Base-by-base conservation (phyloP, 2,329 filamentous ascomycete species). In the Ceratocystis eucalypticola region DNA sequence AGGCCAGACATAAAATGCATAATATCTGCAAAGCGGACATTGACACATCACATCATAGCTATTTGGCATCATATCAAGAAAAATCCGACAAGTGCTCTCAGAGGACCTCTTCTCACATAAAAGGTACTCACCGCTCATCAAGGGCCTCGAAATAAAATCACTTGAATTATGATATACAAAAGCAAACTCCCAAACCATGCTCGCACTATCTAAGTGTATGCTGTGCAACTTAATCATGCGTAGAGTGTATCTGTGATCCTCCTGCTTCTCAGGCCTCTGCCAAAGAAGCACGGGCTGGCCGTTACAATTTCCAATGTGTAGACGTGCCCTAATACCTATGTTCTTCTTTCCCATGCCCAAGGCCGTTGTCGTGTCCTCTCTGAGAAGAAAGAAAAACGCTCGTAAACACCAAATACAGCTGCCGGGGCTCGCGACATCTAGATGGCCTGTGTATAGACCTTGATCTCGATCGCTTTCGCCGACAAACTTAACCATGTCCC, bases 171-270 rank as follows among this genome's bases (percentile, higher is more conserved):
- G 37, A 37, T 46, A 33, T 44, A 46, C 48, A 62, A 22, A 50
- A 33, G 45, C 64, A 59, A 61, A 53, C 20, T 41, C 25, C 53
- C 28, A 46, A 66, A 65, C 33, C n/a, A 44, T 57, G 28, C 22
- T 57, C 15, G 15, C 17, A 17, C 20, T 12, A 57, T 28, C 22
- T n/a, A 28, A 57, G 8, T 33, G 53, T 33, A 33, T 57, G 53
- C 12, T 15, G 28, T 57, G 48, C 22, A 25, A 12, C 28, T 17
- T 57, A 57, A 57, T 30, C 22, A 57, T 57, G 53, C 28, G 22
- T n/a, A 55, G 20, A 66, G n/a, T 66, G 55, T 25, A 28, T n/a
- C 64, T 66, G 64, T 61, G 17, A 46, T 50, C 55, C 64, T 30
- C 55, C 30, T 17, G 17, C 10, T 20, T 33, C 17, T 2, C 10